Base-by-base conservation (phyloP, 495 filamentous ascomycete genomes). In the Delitschia confertaspora region DNA sequence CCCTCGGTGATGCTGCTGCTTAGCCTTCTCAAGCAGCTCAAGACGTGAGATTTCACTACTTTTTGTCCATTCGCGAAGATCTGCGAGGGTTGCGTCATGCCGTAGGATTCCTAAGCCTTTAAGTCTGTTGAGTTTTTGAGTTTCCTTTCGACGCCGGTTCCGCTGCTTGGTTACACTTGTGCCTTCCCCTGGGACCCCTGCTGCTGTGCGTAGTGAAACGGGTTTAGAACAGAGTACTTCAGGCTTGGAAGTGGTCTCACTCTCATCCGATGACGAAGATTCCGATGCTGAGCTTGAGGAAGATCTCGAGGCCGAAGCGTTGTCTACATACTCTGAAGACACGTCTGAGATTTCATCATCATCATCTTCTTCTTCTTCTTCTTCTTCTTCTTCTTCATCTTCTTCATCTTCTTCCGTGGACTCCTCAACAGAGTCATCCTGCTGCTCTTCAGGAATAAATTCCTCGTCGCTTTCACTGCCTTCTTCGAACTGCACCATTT, bases 371-470 rank as follows among this genome's bases (percentile, higher is more conserved):
- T 9, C 13, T 14, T 36, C 33, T 2, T 44, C 50, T 20, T 30
- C 33, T 22, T 45, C 50, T 3, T 2, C 4, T 19, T 51, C 46
- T 17, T 6, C 20, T 6, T 43, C 32, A 1, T 44, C 50, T n/a
- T 38, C 38, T 21, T 49, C 51, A 25, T 60, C 57, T 7, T 53
- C 58, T 16, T 59, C 56, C 10, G 59, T 53, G 7, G 38, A 44
- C n/a, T 22, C 24, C 17, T 51, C 48, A n/a, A n/a, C n/a, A 6
- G 38, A 51, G 18, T 17, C 21, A 10, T 63, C 58, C 1, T 40
- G 31, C 4, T 51, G 52, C 31, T 47, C 49, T 24, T 61, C 33
- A 11, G 49, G 49, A 6, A 21, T 41, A 20, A 49, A 57, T 17
- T 55, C 52, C 2, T 41, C 42, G 27, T 56, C 53, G 25, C 53